phyloP scores from a whole-genome alignment of 2,329 filamentous ascomycete species.

The Coleophoma eucalyptorum region DNA sequence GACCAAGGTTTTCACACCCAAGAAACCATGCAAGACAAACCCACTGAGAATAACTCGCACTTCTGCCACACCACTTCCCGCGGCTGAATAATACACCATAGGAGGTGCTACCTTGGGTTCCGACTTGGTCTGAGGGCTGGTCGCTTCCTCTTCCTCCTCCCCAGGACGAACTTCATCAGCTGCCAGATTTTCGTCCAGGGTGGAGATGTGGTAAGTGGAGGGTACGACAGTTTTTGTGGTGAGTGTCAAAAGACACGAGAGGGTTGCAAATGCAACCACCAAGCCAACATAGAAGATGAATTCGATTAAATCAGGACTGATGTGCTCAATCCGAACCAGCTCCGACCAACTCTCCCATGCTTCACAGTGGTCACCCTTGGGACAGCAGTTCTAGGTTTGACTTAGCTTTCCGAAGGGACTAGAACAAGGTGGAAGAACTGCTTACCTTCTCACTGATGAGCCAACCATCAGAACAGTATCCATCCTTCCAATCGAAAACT shows the following conservation, averaged over 20 bases:
- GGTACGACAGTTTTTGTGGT: constrained; percentile 93
- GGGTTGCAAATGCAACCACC: constrained; percentile 64
- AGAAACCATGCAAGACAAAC: constrained; percentile 93
- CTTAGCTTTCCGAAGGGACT: constrained; percentile 9
- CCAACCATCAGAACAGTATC: constrained; percentile 73
- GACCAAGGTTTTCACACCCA: constrained; percentile 81
- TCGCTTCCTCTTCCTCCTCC: constrained; percentile 38
- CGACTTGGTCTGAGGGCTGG: constrained; percentile 30
- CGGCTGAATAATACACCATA: constrained; percentile 94
- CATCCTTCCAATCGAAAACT: constrained; percentile 88
- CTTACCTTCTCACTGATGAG: constrained; percentile 66
- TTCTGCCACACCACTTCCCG: constrained; percentile 93
- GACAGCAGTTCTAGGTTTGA: constrained; percentile 46
- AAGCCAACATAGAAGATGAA: constrained; percentile 72
- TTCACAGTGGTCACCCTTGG: constrained; percentile 47
- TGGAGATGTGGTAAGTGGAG: constrained; percentile 80
- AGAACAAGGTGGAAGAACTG: background rate
- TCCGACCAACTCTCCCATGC: constrained; percentile 63
- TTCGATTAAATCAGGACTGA: constrained; percentile 59
- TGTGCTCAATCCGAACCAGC: constrained; percentile 21
- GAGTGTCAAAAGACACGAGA: constrained; percentile 77
- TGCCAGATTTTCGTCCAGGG: constrained; percentile 87
- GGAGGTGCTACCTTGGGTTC: constrained; percentile 44
- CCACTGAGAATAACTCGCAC: constrained; percentile 97
- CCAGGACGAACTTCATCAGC: constrained; percentile 48